Evolutionary conservation across 164 flowering plant genomes (phyloP), one percentile per base, ranked within the genome.

Genomic region (Vitis labrusca): DNA sequence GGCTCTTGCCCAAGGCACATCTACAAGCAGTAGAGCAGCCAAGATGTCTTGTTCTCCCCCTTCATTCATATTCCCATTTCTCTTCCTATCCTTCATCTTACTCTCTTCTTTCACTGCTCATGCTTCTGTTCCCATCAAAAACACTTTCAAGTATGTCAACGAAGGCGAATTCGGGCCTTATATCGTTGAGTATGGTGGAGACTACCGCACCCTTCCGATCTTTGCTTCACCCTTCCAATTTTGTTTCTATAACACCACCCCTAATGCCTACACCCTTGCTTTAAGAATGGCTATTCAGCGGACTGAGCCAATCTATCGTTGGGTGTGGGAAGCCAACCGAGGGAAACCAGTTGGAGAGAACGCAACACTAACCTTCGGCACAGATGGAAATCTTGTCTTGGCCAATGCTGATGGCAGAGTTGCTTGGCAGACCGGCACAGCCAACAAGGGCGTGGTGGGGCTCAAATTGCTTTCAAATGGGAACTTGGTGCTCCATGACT

Each of bases 281-380:
- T 51, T 75, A 1, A 67, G 74, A 1, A 27, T 54, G 49, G 49
- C 59, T 3, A 10, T 47, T 37, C 19, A 23, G 51, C 69, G 53
- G 9, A 69, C 71, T 4, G 73, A 65, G n/a, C 49, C 76, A 37
- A 53, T 57, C 19, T 65, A 73, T 74, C 73, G 80, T 8, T 81
- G 80, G 80, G 82, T 78, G 12, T 81, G 84, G 84, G 81, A 78
- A 0, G 84, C 84, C 48, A 81, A 81, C 61, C 83, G 76, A 0
- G 65, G 53, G 23, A 57, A 58, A 19, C 82, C 82, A 0, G 83
- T 80, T 8, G 63, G 77, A 4, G 82, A 76, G 12, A 76, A 76
- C 15, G 78, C 85, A 50, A 73, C 77, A 1, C 59, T 82, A 7
- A 67, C 81, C 12, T 73, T 82, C 30, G 76, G 79, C 4, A 10